Base-by-base conservation (phyloP, 805 yeast species). In the Wickerhamomyces xylosicus region DNA sequence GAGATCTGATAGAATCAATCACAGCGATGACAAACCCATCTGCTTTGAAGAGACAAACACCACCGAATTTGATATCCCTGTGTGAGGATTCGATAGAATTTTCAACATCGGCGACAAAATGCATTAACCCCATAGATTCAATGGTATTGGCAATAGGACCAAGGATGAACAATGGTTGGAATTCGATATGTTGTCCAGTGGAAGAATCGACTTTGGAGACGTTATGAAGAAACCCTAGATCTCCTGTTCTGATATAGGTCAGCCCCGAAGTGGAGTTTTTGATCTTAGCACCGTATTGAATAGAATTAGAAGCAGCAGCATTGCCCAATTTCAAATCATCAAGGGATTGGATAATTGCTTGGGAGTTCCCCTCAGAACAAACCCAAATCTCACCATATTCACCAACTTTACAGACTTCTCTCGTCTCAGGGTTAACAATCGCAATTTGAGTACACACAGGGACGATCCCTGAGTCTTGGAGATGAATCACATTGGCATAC, bases 311-410 rank as follows among this genome's bases (percentile, higher is more conserved):
- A n/a, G n/a, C n/a, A n/a, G n/a, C n/a, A n/a, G n/a, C n/a, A n/a
- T n/a, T 36, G 17, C 65, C 64, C 10, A 63, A 57, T 5, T 66
- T 66, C 46, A 79, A 74, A 11, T 63, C 59, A 44, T 78, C 13
- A 13, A 25, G 14, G 14, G 9, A 9, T 4, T 25, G 83, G 9
- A 69, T 64, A 1, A 67, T 69, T 2, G 75, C 66, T 21, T 67
- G 65, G 21, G 77, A 80, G 48, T 82, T 87, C 1, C 90, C 95
- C 46, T 86, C 95, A 1, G 95, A 83, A 46, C 84, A 75, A 2
- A 90, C 94, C 97, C 97, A 92, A 31, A 92, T 86, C 61, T 92
- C 99, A 27, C 99, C 99, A 57, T 76, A 78, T 58, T 92, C 98
- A 7, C 97, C 97, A 37, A 79, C 79, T 41, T 72, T 75, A 54